Percentiles rank a stretch among this genome's conserved stretches.
Evolutionary conservation across 495 filamentous ascomycete species (phyloP).

Genomic region (Sordaria brevicollis): DNA sequence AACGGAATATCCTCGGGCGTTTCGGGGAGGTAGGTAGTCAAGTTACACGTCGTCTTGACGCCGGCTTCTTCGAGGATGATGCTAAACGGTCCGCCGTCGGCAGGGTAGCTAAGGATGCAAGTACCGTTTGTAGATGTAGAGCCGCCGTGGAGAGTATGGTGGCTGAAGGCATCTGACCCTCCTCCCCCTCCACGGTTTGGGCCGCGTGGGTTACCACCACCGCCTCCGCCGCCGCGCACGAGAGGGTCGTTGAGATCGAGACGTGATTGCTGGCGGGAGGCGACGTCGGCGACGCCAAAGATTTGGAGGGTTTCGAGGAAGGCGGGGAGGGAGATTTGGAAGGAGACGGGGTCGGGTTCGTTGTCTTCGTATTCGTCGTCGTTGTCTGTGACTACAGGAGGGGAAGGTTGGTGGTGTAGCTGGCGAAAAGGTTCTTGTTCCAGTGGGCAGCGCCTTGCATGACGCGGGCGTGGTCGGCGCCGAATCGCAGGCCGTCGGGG

Average conservation of each 20-base stretch:
- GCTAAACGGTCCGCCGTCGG: constrained; percentile 62
- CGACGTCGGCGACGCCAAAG: constrained; percentile 66
- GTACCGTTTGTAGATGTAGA: constrained; percentile 38
- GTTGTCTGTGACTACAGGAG: constrained; percentile 2
- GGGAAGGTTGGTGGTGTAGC: constrained; percentile 50
- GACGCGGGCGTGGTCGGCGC: constrained; percentile 70
- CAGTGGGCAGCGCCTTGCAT: constrained; percentile 73
- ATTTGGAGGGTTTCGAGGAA: constrained; percentile 93
- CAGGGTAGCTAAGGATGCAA: constrained; percentile 68
- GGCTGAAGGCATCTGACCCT: constrained; percentile 54
- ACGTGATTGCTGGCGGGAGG: constrained; percentile 39
- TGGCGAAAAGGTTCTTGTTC: constrained; percentile 77
- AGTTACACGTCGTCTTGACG: constrained; percentile 83
- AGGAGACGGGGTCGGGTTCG: constrained; percentile 37
- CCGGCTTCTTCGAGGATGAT: constrained; percentile 73
- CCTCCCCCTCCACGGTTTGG: constrained; percentile 6
- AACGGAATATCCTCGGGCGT: constrained; percentile 68
- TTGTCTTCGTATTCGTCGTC: constrained; percentile 14
- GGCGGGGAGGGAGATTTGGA: constrained; percentile 77
- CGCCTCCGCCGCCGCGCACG: constrained; percentile 26
- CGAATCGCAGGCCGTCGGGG: constrained; percentile 72
- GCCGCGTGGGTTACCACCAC: constrained; percentile 32
- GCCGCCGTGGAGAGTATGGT: constrained; percentile 51
- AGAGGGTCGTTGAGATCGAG: constrained; percentile 40
- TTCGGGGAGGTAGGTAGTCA: constrained; percentile 79